Evolutionary conservation across 495 filamentous ascomycete genomes (phyloP).

Genomic region (Saxophila tyrrhenica): DNA sequence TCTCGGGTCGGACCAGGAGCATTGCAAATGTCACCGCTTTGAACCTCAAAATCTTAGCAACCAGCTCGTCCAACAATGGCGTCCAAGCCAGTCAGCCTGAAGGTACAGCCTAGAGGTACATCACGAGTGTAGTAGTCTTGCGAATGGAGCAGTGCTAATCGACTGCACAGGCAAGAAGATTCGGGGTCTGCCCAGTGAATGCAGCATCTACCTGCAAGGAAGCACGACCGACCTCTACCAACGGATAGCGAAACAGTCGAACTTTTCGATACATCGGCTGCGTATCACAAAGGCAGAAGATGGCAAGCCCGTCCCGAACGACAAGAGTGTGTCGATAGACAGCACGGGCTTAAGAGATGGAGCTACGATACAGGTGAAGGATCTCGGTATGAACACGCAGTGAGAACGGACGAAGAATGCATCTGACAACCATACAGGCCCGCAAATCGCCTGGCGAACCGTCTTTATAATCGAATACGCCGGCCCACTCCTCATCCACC

Average conservation of each 20-base stretch:
- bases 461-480: slow-evolving; percentile 93
- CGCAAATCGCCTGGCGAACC: slow-evolving; percentile 84
- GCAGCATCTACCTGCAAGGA: slow-evolving; percentile 21
- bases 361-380: slow-evolving; percentile 77
- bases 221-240: slow-evolving; percentile 39
- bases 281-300: slow-evolving; percentile 62
- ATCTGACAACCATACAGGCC: slow-evolving; percentile 42
- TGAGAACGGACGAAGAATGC: background rate
- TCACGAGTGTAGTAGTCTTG: background rate
- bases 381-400: slow-evolving; percentile 56
- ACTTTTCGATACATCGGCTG: slow-evolving; percentile 48
- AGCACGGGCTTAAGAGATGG: slow-evolving; percentile 53
- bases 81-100: slow-evolving; percentile 18
- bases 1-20: too few species aligned
- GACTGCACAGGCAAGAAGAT: slow-evolving; percentile 28
- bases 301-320: slow-evolving; percentile 54
- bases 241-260: slow-evolving; percentile 42
- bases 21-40: too few species aligned
- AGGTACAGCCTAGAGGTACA: slow-evolving; percentile 25
- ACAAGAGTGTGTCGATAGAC: slow-evolving; percentile 50
- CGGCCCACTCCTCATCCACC: slow-evolving; percentile 87
- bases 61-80: slow-evolving; percentile 16
- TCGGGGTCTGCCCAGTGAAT: slow-evolving; percentile 26
- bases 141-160: background rate
- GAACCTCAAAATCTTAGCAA: too few species aligned